Evolutionary conservation across 139 green algal species (phyloP), one percentile per base, ranked within the genome.

Genomic region (Micractinium sp.): DNA sequence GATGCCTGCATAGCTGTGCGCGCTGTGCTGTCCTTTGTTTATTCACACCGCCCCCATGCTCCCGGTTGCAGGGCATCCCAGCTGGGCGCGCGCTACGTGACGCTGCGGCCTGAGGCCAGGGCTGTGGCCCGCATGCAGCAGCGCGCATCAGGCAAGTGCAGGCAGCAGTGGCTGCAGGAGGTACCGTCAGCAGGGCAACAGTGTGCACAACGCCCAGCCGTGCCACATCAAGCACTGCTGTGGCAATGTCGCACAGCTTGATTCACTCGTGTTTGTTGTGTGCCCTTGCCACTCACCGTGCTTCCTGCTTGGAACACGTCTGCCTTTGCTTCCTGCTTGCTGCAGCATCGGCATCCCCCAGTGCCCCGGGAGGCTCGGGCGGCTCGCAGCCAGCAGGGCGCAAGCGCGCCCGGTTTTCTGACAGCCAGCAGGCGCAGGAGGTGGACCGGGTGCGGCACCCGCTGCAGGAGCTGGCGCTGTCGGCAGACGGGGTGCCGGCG

Each of bases 401-500:
- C 82, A 87, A 87, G 82, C 82, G 82, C 35, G 61, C 63, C 13
- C 67, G 82, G 0, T 20, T 13, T 18, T 23, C 36, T 27, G 35
- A 66, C 5, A 29, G 9, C 5, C 23, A 15, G 82, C 31, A 29
- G 82, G 31, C 35, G 63, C 29, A 38, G 53, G 47, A 69, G 80
- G 36, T 18, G 80, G 4, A 60, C 47, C 80, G 29, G 47, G 47
- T 29, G 29, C 61, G 82, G 7, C 82, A 87, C 63, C 82, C 82
- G 22, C 63, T 87, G 61, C 63, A 78, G 69, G 82, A 87, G 82
- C 82, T 87, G 0, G 25, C 82, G 22, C 82, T 87, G 82, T 38
- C 80, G 31, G 41, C 16, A 73, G 80, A 39, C 18, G 80, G 80
- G 4, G 29, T 77, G 71, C 29, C 71, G 31, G 13, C 38, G 2